Conservation (phyloP, 768 basidiomycete species). For the Lactarius vividus region DNA sequence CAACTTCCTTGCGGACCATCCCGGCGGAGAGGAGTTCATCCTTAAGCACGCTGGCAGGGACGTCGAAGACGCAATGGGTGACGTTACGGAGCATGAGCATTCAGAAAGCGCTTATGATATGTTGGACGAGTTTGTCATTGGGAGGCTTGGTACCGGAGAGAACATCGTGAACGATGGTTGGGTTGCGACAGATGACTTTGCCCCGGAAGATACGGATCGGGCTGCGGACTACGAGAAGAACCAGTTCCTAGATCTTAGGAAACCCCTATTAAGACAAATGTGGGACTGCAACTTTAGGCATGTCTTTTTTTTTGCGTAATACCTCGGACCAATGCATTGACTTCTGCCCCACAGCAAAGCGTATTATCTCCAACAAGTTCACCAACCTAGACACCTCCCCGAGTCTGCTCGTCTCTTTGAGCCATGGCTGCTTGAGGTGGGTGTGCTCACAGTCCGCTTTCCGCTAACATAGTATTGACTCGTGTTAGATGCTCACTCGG, state of each 20-base stretch:
- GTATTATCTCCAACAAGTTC: constrained; percentile 94
- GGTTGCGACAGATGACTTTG: constrained; percentile 86
- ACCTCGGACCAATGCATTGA: background rate
- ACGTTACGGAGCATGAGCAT: constrained; percentile 80
- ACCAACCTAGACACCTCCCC: constrained; percentile 87
- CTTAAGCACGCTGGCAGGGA: constrained; percentile 82
- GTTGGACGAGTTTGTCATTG: constrained; percentile 84
- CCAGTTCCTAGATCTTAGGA: constrained; percentile 85
- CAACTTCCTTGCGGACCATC: constrained; percentile 80
- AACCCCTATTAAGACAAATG: constrained; percentile 82
- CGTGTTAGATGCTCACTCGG: constrained; percentile 64
- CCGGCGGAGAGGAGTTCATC: constrained; percentile 92
- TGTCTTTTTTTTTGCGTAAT: constrained; percentile 27
- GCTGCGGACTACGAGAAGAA: constrained; percentile 82
- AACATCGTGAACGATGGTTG: constrained; percentile 83
- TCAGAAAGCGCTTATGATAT: constrained; percentile 90
- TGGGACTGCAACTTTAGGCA: constrained; percentile 85
- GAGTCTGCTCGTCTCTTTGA: constrained; percentile 88
- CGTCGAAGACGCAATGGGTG: constrained; percentile 76
- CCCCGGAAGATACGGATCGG: constrained; percentile 85
- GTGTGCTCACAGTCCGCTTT: constrained; percentile 24
- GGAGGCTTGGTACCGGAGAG: constrained; percentile 73
- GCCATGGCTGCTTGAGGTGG: constrained; percentile 74
- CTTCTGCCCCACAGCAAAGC: constrained; percentile 59
- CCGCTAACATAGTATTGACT: constrained; percentile 1